Conservation (phyloP, 2,329 filamentous ascomycete species). For the Microsporum ferrugineum region DNA sequence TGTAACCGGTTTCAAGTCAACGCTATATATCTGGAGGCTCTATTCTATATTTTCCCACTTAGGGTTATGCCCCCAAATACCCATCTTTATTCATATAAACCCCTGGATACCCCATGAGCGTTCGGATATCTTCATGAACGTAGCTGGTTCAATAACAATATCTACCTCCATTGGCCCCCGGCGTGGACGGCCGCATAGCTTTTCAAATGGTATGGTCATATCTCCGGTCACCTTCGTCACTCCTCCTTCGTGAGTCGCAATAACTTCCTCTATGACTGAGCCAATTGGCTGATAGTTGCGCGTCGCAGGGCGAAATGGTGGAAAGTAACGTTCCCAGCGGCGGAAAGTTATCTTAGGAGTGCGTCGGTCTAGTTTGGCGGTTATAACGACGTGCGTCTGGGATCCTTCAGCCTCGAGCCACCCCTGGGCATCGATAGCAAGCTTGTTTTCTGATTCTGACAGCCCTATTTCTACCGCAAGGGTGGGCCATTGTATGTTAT, state of each 20-base stretch:
- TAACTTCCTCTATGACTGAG: neutral
- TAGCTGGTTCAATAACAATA: neutral
- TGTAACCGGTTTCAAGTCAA: too few species aligned
- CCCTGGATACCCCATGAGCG: neutral
- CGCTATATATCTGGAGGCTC: neutral
- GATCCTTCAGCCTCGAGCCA: slow-evolving; percentile 4
- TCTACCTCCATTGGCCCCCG: neutral
- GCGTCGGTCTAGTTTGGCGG: neutral
- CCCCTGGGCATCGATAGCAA: slow-evolving; percentile 4
- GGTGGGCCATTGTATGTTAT: neutral
- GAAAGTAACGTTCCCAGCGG: neutral
- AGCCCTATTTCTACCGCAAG: neutral
- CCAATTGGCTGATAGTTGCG: neutral
- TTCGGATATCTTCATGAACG: neutral
- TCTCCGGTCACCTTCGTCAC: neutral
- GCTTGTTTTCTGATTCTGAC: neutral
- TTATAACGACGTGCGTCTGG: neutral
- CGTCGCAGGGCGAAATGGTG: neutral
- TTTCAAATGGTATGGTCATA: neutral
- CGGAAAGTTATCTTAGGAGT: neutral
- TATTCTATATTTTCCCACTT: neutral
- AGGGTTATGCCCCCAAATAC: neutral
- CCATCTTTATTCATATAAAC: neutral
- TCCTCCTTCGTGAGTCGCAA: neutral
- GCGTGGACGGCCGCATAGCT: neutral